Base-by-base conservation (phyloP, 1,284 basidiomycete species). In the Cryptococcus sp. region DNA sequence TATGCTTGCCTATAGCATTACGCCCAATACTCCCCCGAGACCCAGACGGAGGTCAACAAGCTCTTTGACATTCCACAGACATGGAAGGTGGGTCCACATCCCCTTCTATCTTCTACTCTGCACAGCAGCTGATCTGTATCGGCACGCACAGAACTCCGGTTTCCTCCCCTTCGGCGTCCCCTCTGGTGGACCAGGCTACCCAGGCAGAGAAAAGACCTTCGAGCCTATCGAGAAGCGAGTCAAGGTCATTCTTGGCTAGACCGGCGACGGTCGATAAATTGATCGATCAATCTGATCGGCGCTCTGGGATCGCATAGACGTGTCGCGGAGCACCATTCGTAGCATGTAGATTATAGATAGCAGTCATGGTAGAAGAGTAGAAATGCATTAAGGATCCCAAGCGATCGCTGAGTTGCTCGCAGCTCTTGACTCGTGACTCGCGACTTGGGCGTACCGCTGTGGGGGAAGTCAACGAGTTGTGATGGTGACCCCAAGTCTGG, bases 161-260 rank as follows among this genome's bases (percentile, higher is more conserved):
- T 75, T 82, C 59, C 69, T 82, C 60, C 81, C 82, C 6, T 82
- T 82, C 55, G 82, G 82, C 55, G 67, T 72, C 50, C 71, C 75
- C 35, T 64, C 66, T 20, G 71, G 62, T 2, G 64, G 70, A 0
- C 69, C 80, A 0, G 70, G 66, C 16, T 67, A 70, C 20, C 62
- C 62, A 20, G 53, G 58, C n/a, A 56, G 59, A 43, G 58, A 56
- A 3, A 81, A 81, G 71, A 50, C 57, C 17, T 81, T 78, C 66
- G 53, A 70, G 48, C 69, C 77, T 7, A 59, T 80, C 55, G 74
- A 80, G 52, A 74, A 79, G 58, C 67, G 78, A 30, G 75, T 79
- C 63, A 71, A 72, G 66, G 62, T 70, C 39, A 67, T 78, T 64
- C 60, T 64, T 48, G 67, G 59, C 13, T 63, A 67, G 51, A 30